Evolutionary conservation across 106 monocot genomes (phyloP).

Genomic region (Dendrobium nobile): DNA sequence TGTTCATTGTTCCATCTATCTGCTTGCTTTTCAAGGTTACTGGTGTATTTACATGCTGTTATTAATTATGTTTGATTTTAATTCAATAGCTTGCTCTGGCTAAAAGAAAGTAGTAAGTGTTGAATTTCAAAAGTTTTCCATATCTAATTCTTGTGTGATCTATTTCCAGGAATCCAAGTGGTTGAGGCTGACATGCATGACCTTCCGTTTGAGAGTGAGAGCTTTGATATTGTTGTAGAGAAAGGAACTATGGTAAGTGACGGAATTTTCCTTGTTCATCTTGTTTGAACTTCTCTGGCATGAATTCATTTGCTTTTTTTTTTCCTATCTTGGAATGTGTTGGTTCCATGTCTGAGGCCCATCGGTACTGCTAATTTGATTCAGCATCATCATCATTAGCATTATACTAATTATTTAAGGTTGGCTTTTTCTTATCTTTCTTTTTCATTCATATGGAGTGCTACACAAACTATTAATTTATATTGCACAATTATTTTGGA

Average conservation of each 20-base stretch:
- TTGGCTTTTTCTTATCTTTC: too few relatives aligned
- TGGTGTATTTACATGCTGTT: not conserved
- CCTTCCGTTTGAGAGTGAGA: conserved; percentile 58
- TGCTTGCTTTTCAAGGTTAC: not conserved
- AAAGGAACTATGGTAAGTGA: conserved; percentile 93
- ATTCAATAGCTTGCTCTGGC: not conserved
- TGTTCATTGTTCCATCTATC: not conserved
- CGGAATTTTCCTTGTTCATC: not conserved
- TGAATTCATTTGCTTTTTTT: not conserved
- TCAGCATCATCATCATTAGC: not conserved
- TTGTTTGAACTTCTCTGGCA: not conserved
- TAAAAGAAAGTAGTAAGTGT: not conserved
- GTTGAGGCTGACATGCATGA: conserved; percentile 84
- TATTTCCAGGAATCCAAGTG: conserved; percentile 57
- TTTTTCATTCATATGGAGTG: not conserved
- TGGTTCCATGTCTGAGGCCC: not conserved
- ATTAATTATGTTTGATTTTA: not conserved
- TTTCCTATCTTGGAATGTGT: not conserved
- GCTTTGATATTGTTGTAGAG: conserved; percentile 86
- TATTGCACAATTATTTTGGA: not conserved
- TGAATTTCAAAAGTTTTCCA: not conserved
- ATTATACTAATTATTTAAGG: not conserved
- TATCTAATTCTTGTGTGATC: not conserved
- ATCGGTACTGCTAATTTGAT: not conserved
- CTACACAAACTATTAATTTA: not conserved